Evolutionary conservation across 768 basidiomycete genomes (phyloP).

Genomic region (Amanita molliuscula): DNA sequence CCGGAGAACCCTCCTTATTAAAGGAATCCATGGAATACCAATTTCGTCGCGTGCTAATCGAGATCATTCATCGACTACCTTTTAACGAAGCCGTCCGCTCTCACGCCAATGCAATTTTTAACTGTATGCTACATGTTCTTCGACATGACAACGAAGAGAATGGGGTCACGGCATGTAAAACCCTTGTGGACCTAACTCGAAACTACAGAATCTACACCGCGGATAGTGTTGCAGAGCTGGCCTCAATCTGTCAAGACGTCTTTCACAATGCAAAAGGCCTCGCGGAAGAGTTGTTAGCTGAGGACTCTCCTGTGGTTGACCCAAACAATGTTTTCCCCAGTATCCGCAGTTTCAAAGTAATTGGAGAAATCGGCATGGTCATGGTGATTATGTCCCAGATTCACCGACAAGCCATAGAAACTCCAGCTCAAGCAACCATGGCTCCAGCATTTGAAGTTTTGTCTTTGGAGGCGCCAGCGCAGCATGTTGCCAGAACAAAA

Average conservation of each 20-base stretch:
- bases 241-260: slow-evolving; percentile 69
- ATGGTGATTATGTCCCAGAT: slow-evolving; percentile 86
- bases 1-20: slow-evolving; percentile 54
- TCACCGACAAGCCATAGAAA: slow-evolving; percentile 53
- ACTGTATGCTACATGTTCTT: slow-evolving; percentile 75
- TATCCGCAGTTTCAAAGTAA: slow-evolving; percentile 83
- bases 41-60: slow-evolving; percentile 79
- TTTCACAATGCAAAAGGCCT: slow-evolving; percentile 66
- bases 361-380: slow-evolving; percentile 89
- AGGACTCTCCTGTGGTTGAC: slow-evolving; percentile 47
- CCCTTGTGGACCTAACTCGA: slow-evolving; percentile 80
- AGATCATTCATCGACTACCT: slow-evolving; percentile 84
- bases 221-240: slow-evolving; percentile 67
- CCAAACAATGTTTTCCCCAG: slow-evolving; percentile 52
- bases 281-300: slow-evolving; percentile 66
- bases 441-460: slow-evolving; percentile 74
- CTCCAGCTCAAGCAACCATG: slow-evolving; percentile 60
- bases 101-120: slow-evolving; percentile 57
- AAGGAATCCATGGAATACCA: slow-evolving; percentile 65
- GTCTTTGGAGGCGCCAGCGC: slow-evolving; percentile 70
- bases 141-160: slow-evolving; percentile 95
- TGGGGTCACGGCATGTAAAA: slow-evolving; percentile 83
- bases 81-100: slow-evolving; percentile 68
- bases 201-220: slow-evolving; percentile 65
- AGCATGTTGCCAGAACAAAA: slow-evolving; percentile 66